A percentile compares a stretch with the other conserved stretches of the same genome.
Conservation (phyloP, 2,329 filamentous ascomycete genomes). For the Sporothrix phasma region DNA sequence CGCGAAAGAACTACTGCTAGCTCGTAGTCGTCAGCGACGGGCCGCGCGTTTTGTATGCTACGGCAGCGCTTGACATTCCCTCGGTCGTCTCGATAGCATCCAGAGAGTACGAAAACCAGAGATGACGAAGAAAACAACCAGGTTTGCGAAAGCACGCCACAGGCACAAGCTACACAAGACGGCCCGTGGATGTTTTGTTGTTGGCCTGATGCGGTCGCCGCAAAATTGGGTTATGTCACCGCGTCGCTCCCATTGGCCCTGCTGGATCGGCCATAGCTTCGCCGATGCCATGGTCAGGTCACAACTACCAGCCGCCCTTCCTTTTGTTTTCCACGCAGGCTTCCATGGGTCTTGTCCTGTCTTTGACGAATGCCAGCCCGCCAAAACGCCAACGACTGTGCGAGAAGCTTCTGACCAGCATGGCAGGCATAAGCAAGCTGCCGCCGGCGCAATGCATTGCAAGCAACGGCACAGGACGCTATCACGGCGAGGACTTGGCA, state of each 20-base stretch:
- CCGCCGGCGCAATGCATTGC: background rate
- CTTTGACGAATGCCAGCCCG: background rate
- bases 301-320: background rate
- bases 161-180: background rate
- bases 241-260: background rate
- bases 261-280: background rate
- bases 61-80: background rate
- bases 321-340: slow-evolving; percentile 19
- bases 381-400: slow-evolving; percentile 1
- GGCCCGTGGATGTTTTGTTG: background rate
- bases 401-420: slow-evolving; percentile 2
- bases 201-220: background rate
- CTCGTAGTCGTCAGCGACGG: background rate
- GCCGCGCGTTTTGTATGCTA: background rate
- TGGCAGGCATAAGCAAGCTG: background rate
- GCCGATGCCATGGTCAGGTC: background rate
- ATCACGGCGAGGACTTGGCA: background rate
- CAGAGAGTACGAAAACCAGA: background rate
- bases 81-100: background rate
- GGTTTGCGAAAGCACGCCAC: background rate
- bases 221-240: background rate
- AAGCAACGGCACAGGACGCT: slow-evolving; percentile 3
- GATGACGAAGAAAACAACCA: too few relatives aligned
- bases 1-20: background rate
- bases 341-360: slow-evolving; percentile 20